Evolutionary conservation across 2,329 filamentous ascomycete genomes (phyloP), one percentile per base, ranked within the genome.

Genomic region (Cladosporium oxysporum): DNA sequence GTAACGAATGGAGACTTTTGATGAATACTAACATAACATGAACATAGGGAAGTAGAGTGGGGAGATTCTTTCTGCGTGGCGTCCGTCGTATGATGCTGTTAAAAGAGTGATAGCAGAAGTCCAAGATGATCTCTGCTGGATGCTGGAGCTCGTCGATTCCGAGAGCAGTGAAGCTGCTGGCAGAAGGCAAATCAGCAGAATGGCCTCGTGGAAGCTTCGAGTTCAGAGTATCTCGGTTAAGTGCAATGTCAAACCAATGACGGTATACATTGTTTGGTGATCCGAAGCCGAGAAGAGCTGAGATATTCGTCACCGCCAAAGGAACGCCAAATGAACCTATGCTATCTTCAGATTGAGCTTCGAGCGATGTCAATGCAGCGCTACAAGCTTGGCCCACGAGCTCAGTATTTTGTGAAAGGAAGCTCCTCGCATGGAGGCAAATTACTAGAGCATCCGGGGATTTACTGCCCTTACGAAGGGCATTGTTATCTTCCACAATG

Each of bases 21-120:
- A 91, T 73, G 70, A 90, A 91, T 0, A 85, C 83, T 29, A 92
- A 77, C 5, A 84, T 83, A 0, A 87, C 83, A 69, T 91, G 88
- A 0, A 90, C 71, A 71, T 87, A 90, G 0, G 88, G 83, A 1
- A 90, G 78, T 11, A 73, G 50, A 23, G 87, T 3, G 81, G 78
- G 75, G 8, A 88, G 79, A 0, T 80, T 78, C 29, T 76, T 71
- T 1, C 70, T 64, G 21, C 83, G 79, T 12, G 59, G 57, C 57
- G 41, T 57, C 12, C 59, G 58, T 18, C 49, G 63, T 58, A 66
- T 58, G 16, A 59, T 50, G 28, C 16, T 63, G 55, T 67, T 66
- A 18, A 66, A 66, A 11, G 50, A 31, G 11, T 50, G 23, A 26
- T 47, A 49, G 47, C 33, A 65, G 63, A 66, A 66, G 37, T 66